These are phyloP conservation scores for Erodium trifolium DNA, from an alignment of 441 rosid genomes.

Conservation along the genomic window DNA sequence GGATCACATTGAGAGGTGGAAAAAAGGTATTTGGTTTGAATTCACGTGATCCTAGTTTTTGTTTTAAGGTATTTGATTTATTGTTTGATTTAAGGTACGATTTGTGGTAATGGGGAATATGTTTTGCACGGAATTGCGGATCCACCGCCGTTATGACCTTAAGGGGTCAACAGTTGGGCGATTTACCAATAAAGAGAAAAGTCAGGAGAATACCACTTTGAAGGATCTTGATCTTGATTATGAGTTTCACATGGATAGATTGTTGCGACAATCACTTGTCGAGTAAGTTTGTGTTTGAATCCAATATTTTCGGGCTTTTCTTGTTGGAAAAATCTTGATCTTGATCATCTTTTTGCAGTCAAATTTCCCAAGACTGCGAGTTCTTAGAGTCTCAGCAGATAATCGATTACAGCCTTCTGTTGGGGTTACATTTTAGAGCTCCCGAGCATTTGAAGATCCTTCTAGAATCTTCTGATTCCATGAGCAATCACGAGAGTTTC, in stretches of 20 bases:
- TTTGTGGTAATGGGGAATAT: constrained; percentile 99
- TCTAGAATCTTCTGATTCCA: constrained; percentile 40
- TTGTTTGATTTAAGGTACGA: constrained; percentile 49
- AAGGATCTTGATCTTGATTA: constrained; percentile 81
- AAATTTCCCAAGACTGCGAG: constrained; percentile 57
- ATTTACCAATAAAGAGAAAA: constrained; percentile 54
- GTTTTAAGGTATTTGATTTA: constrained; percentile 8
- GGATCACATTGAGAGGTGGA: constrained; percentile 62
- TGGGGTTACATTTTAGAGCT: constrained; percentile 92
- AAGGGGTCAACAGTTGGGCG: constrained; percentile 90
- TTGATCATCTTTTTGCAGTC: constrained; percentile 41
- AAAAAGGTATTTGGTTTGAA: constrained; percentile 49
- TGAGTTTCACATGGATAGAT: constrained; percentile 83
- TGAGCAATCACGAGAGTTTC: not conserved
- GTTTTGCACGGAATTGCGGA: constrained; percentile 93
- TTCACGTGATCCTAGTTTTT: constrained; percentile 6
- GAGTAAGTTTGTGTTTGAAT: constrained; percentile 35
- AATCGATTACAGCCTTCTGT: constrained; percentile 87
- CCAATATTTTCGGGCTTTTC: constrained; percentile 7
- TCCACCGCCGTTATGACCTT: constrained; percentile 84
- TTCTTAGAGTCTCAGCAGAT: constrained; percentile 86
- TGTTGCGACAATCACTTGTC: constrained; percentile 64
- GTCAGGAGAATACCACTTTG: constrained; percentile 59
- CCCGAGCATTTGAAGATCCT: constrained; percentile 64
- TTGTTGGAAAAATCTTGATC: not conserved